Evolutionary conservation across 1,284 basidiomycete genomes (phyloP), one percentile per base, ranked within the genome.

Genomic region (Trametes sp.): DNA sequence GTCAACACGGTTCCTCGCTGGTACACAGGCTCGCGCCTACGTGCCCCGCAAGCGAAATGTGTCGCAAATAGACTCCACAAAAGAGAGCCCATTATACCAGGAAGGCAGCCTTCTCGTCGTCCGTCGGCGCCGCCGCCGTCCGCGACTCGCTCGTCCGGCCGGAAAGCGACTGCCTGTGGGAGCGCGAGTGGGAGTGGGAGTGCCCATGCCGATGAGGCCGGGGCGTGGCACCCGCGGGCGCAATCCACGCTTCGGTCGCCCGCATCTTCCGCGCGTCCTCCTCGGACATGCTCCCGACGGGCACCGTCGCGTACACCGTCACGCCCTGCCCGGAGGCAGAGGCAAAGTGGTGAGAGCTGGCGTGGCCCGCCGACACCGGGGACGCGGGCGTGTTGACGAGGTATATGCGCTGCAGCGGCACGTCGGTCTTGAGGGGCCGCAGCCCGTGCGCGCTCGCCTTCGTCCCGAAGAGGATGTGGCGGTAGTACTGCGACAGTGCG

Each of bases 221-320:
- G 54, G 65, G 61, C 14, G 61, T 51, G 33, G 52, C 60, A 23
- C 45, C 41, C 5, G 46, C 46, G 14, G 54, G 64, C 49, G 67
- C 73, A 35, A 92, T 79, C 90, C 89, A 92, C 13, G 87, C 88
- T 69, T 89, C 88, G 33, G 79, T 85, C 26, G 87, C 87, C 49
- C 80, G 80, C 62, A 84, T 78, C n/a, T 84, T 82, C 14, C 86
- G 72, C 33, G 84, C 81, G n/a, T 82, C 77, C 38, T 78, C 71
- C 35, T 84, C 81, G 4, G 85, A 78, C 21, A 91, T 75, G 14
- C 83, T 80, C 63, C 76, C 80, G 41, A 88, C 72, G 0, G 87
- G 82, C 2, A 92, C 82, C 6, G 88, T 87, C n/a, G 88, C 86
- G 70, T 91, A 92, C n/a, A 92, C 82, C 28, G 87, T 71, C 61